A percentile compares a stretch with the other conserved stretches of the same genome.
Conservation (phyloP, 169 alveolate species). For the Eimeria praecox region DNA sequence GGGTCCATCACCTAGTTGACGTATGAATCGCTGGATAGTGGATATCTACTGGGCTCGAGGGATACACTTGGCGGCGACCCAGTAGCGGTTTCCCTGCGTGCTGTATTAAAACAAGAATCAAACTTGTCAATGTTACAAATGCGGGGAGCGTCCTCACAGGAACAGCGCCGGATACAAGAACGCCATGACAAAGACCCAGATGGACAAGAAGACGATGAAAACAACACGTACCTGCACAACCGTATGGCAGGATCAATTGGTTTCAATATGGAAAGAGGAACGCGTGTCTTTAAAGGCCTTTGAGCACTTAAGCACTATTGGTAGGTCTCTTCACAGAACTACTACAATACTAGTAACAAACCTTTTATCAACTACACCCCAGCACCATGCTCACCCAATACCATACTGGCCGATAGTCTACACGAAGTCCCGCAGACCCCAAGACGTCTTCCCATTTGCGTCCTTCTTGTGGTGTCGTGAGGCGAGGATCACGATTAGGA, state of each 20-base stretch:
- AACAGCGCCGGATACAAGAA: constrained; percentile 82
- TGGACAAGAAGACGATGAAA: constrained; percentile 61
- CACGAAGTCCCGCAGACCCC: constrained; percentile 87
- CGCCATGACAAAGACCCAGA: constrained; percentile 80
- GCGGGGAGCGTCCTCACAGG: neutral
- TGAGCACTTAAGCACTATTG: neutral
- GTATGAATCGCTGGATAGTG: neutral
- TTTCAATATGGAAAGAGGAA: neutral
- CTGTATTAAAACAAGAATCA: neutral
- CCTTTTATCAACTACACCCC: neutral
- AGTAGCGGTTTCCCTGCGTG: neutral
- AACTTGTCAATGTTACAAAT: neutral
- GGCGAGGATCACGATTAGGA: constrained; percentile 94
- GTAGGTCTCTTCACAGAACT: neutral
- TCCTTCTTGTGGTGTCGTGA: constrained; percentile 93
- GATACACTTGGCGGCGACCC: neutral
- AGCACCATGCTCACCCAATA: constrained; percentile 82
- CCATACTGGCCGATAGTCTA: constrained; percentile 87
- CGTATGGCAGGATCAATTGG: neutral
- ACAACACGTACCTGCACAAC: constrained; percentile 81
- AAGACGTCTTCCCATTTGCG: constrained; percentile 95
- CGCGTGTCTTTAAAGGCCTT: neutral
- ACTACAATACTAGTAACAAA: neutral
- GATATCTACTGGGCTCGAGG: neutral
- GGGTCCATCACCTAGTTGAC: neutral